These are phyloP conservation scores for Phytophthora colocasiae DNA, from an alignment of 352 stramenopile species.

Conservation along the genomic window DNA sequence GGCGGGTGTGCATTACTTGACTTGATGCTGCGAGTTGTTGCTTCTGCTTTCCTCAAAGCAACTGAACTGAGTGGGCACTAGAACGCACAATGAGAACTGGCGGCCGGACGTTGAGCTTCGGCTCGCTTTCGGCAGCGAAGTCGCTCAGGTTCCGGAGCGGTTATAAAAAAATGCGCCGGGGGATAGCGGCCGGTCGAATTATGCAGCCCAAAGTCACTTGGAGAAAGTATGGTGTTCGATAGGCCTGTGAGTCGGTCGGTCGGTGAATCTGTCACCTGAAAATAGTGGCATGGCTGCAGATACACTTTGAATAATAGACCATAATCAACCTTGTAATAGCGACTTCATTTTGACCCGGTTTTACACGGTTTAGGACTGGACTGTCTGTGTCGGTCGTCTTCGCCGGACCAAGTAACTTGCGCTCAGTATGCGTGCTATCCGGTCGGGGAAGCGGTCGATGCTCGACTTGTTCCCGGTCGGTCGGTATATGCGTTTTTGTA, in stretches of 20 bases:
- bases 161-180: conserved; percentile 46
- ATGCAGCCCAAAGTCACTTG: conserved; percentile 6
- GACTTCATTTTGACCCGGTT: conserved; percentile 3
- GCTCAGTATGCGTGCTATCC: conserved; percentile 20
- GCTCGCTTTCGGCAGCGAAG: conserved; percentile 15
- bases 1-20: conserved; percentile 15
- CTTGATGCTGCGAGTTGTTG: background rate
- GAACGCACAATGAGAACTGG: conserved; percentile 42
- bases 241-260: conserved; percentile 27
- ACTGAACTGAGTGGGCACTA: conserved; percentile 10
- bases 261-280: conserved; percentile 14
- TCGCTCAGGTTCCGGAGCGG: conserved; percentile 26
- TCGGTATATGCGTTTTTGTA: conserved; percentile 55
- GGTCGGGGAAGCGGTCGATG: background rate
- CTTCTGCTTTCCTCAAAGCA: background rate
- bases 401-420: conserved; percentile 16
- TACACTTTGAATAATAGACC: background rate
- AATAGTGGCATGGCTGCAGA: conserved; percentile 24
- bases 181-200: conserved; percentile 40
- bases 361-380: background rate
- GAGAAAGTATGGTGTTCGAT: conserved; percentile 33
- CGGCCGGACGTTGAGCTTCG: background rate
- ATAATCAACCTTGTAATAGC: conserved; percentile 26
- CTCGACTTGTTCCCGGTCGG: conserved; percentile 37
- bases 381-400: conserved; percentile 31